Evolutionary conservation across 495 filamentous ascomycete genomes (phyloP).

Genomic region (Sabuloglossum arenarium): DNA sequence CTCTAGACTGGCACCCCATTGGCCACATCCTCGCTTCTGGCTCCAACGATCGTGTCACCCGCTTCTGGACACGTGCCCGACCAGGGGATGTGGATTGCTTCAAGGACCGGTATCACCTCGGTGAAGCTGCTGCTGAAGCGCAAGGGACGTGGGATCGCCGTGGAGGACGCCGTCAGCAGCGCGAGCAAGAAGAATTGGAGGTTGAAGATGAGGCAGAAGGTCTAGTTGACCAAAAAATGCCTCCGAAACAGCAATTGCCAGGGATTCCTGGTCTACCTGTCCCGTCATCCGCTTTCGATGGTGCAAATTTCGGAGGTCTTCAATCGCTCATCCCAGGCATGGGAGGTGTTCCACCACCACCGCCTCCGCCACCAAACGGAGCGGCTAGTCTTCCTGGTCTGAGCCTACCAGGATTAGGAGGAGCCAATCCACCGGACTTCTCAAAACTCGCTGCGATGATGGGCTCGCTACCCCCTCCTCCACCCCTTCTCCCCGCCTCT

Average conservation of each 20-base stretch:
- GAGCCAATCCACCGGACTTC: slow-evolving; percentile 41
- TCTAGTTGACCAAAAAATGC: slow-evolving; percentile 85
- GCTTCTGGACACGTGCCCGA: slow-evolving; percentile 81
- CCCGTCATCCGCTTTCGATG: slow-evolving; percentile 5
- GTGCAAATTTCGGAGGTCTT: slow-evolving; percentile 18
- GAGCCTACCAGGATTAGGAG: slow-evolving; percentile 23
- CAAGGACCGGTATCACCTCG: slow-evolving; percentile 85
- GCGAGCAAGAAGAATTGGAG: slow-evolving; percentile 84
- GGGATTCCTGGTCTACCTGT: slow-evolving; percentile 25
- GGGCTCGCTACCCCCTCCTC: slow-evolving; percentile 12
- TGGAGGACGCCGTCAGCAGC: slow-evolving; percentile 55
- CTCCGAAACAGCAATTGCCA: slow-evolving; percentile 28
- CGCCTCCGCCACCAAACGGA: slow-evolving; percentile 21
- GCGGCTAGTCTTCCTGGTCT: background rate
- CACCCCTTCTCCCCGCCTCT: background rate
- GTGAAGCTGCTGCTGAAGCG: slow-evolving; percentile 77
- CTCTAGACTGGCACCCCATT: slow-evolving; percentile 88
- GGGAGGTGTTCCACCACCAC: slow-evolving; percentile 25
- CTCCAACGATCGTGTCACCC: slow-evolving; percentile 87
- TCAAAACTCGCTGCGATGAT: slow-evolving; percentile 45
- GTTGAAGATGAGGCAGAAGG: slow-evolving; percentile 82
- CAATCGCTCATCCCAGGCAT: slow-evolving; percentile 25
- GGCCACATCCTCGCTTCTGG: slow-evolving; percentile 97
- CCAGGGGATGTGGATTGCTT: slow-evolving; percentile 69
- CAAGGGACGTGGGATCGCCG: slow-evolving; percentile 79